Percentiles rank a stretch among this genome's conserved stretches.
These are phyloP conservation scores for Aspergillus floridensis DNA, from an alignment of 2,329 filamentous ascomycete species.

Conservation along the genomic window DNA sequence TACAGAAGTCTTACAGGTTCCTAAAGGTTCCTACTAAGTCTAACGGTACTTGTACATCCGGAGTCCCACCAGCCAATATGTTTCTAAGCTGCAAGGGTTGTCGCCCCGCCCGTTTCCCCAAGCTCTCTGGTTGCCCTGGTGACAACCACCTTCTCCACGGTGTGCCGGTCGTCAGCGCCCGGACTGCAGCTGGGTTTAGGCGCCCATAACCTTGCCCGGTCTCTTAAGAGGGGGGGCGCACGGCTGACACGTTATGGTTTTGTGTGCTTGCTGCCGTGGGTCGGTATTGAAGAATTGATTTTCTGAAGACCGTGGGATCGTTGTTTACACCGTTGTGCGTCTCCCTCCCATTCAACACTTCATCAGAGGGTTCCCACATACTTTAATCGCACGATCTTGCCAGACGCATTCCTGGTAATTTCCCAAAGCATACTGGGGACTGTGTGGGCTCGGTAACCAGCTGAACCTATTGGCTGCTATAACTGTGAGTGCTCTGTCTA, in stretches of 20 bases:
- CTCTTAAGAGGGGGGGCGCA: background rate
- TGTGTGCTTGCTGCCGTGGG: background rate
- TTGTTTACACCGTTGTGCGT: background rate
- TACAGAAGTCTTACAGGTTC: too few species aligned
- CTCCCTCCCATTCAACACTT: background rate
- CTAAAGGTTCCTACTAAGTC: too few species aligned
- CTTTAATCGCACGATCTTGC: background rate
- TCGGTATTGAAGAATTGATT: background rate
- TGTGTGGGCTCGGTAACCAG: background rate
- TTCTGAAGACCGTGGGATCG: background rate
- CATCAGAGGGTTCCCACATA: background rate
- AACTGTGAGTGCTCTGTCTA: background rate
- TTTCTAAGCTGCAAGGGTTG: constrained; percentile 4
- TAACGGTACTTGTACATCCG: background rate
- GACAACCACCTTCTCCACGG: constrained; percentile 12
- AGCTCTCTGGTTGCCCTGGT: constrained; percentile 14
- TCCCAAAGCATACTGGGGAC: background rate
- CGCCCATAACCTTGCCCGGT: constrained; percentile 9
- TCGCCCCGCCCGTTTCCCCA: constrained; percentile 8
- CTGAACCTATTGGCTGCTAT: background rate
- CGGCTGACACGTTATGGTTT: background rate
- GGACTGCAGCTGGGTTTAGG: constrained; percentile 8
- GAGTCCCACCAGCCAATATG: background rate
- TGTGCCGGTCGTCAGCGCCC: constrained; percentile 8
- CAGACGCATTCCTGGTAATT: background rate